Evolutionary conservation across 1,139 yeast species (phyloP).

Genomic region (Kodamaea derodonti): DNA sequence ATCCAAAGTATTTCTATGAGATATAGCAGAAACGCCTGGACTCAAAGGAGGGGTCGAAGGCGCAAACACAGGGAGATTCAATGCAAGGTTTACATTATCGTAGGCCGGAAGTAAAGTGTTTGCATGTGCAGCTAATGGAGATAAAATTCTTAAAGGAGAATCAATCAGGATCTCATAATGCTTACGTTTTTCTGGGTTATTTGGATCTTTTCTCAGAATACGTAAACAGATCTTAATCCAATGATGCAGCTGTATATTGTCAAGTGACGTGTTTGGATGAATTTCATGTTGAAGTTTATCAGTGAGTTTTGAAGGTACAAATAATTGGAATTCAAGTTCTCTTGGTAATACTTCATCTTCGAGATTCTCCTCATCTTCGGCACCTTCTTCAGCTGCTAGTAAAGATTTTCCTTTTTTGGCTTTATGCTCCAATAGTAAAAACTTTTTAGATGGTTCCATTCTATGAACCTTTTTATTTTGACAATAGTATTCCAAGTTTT

Average conservation of each 20-base stretch:
- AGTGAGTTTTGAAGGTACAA: constrained; percentile 62
- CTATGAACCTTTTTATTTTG: constrained; percentile 83
- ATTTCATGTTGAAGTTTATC: constrained; percentile 42
- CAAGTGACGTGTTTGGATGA: constrained; percentile 81
- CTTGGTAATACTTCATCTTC: constrained; percentile 44
- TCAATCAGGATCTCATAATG: constrained; percentile 92
- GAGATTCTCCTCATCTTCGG: constrained; percentile 27
- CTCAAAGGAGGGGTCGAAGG: constrained; percentile 39
- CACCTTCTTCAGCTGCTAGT: constrained; percentile 22
- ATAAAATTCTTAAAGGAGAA: constrained; percentile 78
- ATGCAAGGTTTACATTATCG: constrained; percentile 19
- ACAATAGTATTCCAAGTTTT: constrained; percentile 86
- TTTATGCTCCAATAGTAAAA: constrained; percentile 71
- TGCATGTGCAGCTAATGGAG: constrained; percentile 65
- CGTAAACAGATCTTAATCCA: constrained; percentile 89
- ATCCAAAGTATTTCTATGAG: constrained; percentile 21
- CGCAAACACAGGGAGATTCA: constrained; percentile 20
- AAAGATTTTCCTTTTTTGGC: constrained; percentile 53
- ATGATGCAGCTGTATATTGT: constrained; percentile 79
- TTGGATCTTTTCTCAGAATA: constrained; percentile 60
- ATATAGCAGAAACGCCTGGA: constrained; percentile 53
- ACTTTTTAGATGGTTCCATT: constrained; percentile 83
- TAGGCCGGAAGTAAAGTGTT: constrained; percentile 65
- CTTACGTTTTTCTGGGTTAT: constrained; percentile 58
- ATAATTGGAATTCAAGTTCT: constrained; percentile 81